Evolutionary conservation across 495 filamentous ascomycete genomes (phyloP).

Genomic region (Xylaria flabelliformis): DNA sequence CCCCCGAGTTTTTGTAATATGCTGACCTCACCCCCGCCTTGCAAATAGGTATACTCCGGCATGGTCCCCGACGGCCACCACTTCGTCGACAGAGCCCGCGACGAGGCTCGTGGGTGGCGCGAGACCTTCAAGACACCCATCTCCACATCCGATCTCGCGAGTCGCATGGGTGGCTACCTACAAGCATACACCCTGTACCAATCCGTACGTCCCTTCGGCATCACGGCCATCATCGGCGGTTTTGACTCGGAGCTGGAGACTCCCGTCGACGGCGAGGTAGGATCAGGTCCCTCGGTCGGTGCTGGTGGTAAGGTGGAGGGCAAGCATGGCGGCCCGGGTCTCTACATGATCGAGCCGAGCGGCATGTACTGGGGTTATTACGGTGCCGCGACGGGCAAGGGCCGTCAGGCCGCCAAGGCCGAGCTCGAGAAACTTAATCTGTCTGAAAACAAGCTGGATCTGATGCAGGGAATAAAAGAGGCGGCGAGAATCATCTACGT

Average conservation of each 20-base stretch:
- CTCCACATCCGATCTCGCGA: constrained; percentile 80
- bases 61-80: constrained; percentile 94
- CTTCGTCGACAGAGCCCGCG: constrained; percentile 91
- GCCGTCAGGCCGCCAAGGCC: constrained; percentile 92
- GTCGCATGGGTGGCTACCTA: constrained; percentile 91
- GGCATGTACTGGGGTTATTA: constrained; percentile 99
- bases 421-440: constrained; percentile 98
- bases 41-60: constrained; percentile 81
- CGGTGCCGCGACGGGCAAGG: constrained; percentile 95
- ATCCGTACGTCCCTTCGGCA: constrained; percentile 93
- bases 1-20: neutral
- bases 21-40: neutral
- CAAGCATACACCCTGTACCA: constrained; percentile 98
- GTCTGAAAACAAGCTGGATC: constrained; percentile 71
- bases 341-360: constrained; percentile 99
- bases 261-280: constrained; percentile 86
- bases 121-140: constrained; percentile 90
- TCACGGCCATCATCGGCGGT: constrained; percentile 91
- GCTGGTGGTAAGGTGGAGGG: constrained; percentile 79
- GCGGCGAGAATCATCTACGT: constrained; percentile 95
- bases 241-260: constrained; percentile 85
- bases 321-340: constrained; percentile 82
- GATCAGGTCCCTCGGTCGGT: constrained; percentile 74
- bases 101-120: constrained; percentile 90
- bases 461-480: constrained; percentile 91